Conservation (phyloP, 257 asterid genomes). For the Gentiana macrophylla region DNA sequence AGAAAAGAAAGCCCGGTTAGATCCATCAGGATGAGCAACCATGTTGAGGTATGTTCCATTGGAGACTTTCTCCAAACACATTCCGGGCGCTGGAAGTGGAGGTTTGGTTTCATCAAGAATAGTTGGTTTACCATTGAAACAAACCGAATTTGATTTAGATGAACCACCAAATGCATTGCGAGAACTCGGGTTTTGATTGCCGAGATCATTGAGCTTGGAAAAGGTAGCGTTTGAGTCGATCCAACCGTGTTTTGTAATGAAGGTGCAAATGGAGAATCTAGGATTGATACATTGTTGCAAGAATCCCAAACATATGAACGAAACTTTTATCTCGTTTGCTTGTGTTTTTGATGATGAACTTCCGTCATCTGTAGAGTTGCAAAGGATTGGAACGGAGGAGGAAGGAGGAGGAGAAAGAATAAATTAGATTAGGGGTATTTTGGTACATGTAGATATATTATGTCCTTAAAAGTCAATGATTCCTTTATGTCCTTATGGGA, state of each 20-base stretch:
- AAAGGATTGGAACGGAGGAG: conserved; percentile 46
- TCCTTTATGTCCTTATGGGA: too few relatives aligned
- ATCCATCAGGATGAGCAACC: conserved; percentile 92
- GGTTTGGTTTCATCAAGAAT: conserved; percentile 32
- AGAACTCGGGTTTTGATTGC: conserved; percentile 65
- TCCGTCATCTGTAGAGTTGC: conserved; percentile 46
- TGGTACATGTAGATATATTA: too few relatives aligned
- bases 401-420: too few relatives aligned
- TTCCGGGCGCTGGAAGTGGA: conserved; percentile 42
- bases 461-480: too few relatives aligned
- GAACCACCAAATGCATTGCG: conserved; percentile 62
- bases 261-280: conserved; percentile 78
- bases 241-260: conserved; percentile 47
- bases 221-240: conserved; percentile 28
- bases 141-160: conserved; percentile 27
- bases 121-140: conserved; percentile 56
- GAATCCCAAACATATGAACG: conserved; percentile 68
- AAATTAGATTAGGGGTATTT: too few relatives aligned
- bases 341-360: conserved; percentile 29
- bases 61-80: conserved; percentile 75
- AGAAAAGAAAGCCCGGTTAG: conserved; percentile 73
- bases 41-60: conserved; percentile 65
- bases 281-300: conserved; percentile 45
- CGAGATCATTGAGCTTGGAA: conserved; percentile 62
- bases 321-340: conserved; percentile 22